Percentiles rank a stretch among this genome's conserved stretches.
Evolutionary conservation across 2,329 filamentous ascomycete species (phyloP).

Genomic region (Arachnomyces sp.): DNA sequence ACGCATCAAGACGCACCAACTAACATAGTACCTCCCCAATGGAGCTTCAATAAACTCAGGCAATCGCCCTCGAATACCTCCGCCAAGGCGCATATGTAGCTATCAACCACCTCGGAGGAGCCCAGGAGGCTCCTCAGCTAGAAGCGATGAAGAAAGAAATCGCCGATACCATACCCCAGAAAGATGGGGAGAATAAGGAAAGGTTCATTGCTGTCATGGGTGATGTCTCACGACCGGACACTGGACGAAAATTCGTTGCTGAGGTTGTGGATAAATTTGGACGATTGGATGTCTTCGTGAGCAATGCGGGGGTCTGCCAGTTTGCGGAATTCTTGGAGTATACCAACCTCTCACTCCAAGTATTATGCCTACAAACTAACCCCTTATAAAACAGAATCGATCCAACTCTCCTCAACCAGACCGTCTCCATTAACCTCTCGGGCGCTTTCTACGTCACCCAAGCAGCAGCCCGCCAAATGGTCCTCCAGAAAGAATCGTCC

Average conservation of each 20-base stretch:
- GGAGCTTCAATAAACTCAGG: conserved; percentile 28
- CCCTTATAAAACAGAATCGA: conserved; percentile 43
- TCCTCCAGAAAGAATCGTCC: conserved; percentile 47
- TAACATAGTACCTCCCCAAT: background rate
- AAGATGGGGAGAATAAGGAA: conserved; percentile 12
- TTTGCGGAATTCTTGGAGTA: conserved; percentile 78
- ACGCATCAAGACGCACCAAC: too few species aligned
- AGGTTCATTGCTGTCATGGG: conserved; percentile 61
- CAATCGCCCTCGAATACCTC: conserved; percentile 72
- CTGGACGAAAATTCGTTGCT: conserved; percentile 59
- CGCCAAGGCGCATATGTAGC: conserved; percentile 69
- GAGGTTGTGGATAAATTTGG: conserved; percentile 50
- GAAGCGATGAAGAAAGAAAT: conserved; percentile 40
- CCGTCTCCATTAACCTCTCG: conserved; percentile 71
- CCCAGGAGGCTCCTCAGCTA: conserved; percentile 30
- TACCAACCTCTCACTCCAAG: conserved; percentile 6
- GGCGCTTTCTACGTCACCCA: conserved; percentile 85
- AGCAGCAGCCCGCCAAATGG: conserved; percentile 78
- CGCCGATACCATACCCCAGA: conserved; percentile 14
- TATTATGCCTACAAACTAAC: background rate
- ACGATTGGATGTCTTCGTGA: conserved; percentile 69
- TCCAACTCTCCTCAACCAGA: conserved; percentile 60
- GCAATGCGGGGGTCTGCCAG: conserved; percentile 80
- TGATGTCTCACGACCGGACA: conserved; percentile 67
- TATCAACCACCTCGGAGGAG: conserved; percentile 63